These are phyloP conservation scores for Candida pseudocylindracea DNA, from an alignment of 1,139 yeast species.

Conservation along the genomic window DNA sequence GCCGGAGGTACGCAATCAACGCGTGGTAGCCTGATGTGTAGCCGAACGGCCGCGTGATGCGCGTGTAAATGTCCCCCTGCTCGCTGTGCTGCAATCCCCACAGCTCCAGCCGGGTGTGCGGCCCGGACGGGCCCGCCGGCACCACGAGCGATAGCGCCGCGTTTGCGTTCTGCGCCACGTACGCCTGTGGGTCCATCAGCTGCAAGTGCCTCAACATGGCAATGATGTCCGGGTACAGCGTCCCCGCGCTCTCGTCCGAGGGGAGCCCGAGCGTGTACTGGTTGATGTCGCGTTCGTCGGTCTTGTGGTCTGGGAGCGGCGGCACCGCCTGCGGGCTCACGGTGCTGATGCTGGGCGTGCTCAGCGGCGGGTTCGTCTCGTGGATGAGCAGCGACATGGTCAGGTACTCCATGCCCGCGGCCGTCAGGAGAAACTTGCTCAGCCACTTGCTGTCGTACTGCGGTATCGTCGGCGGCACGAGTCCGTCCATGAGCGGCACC, in stretches of 20 bases:
- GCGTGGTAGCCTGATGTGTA: slow-evolving; percentile 86
- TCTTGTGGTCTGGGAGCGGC: slow-evolving; percentile 9
- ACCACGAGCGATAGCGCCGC: slow-evolving; percentile 29
- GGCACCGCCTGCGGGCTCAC: slow-evolving; percentile 12
- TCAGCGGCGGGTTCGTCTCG: slow-evolving; percentile 16
- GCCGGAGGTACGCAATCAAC: slow-evolving; percentile 48
- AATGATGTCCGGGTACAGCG: neutral
- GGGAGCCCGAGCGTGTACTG: neutral
- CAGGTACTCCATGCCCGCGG: slow-evolving; percentile 64
- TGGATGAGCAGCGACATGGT: slow-evolving; percentile 54
- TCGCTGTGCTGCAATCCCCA: slow-evolving; percentile 18
- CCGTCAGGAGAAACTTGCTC: slow-evolving; percentile 32
- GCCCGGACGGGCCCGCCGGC: neutral
- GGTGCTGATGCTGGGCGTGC: slow-evolving; percentile 10
- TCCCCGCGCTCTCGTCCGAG: neutral
- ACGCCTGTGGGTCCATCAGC: slow-evolving; percentile 16
- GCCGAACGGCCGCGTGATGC: slow-evolving; percentile 53
- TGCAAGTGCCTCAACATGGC: neutral
- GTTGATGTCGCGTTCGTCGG: slow-evolving; percentile 15
- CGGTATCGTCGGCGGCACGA: neutral
- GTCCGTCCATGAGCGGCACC: neutral
- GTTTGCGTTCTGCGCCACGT: slow-evolving; percentile 14
- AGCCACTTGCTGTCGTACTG: neutral
- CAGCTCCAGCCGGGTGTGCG: neutral
- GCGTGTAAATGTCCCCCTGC: slow-evolving; percentile 64